Evolutionary conservation across 176 grass and related monocot species (phyloP), one percentile per base, ranked within the genome.

Genomic region (Panicum miliaceum): DNA sequence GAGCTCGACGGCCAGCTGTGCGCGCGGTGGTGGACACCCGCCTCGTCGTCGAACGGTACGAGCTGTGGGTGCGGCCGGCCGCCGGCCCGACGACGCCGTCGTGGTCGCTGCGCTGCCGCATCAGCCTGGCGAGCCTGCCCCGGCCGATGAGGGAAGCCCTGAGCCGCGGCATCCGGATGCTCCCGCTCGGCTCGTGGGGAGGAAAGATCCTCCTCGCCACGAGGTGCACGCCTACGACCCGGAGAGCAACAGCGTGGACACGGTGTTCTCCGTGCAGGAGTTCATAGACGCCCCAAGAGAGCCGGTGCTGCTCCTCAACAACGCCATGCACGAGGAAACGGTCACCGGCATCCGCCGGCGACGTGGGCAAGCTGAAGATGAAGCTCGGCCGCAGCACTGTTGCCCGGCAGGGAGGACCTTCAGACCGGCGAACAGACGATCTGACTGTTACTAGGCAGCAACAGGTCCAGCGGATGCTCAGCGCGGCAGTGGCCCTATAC

Each of bases 91-190:
- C 71, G 15, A 0, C 51, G 9, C 13, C 25, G 47, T 0, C 73
- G 73, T 57, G 73, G 73, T 57, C 51, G 50, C 11, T 56, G 73
- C 73, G 73, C 73, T 58, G 48, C 72, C 16, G 72, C 72, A n/a
- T 56, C 47, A 56, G 18, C 15, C 12, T 52, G 47, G 26, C 14
- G 47, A 74, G 26, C 25, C 72, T 75, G 15, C 27, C 26, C 19
- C 14, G 0, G 73, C 29, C 48, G 72, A 37, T 22, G 50, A 20
- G 48, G 4, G 18, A 54, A 3, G 48, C 4, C 16, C 0, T 75
- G 18, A 4, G 72, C 29, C 9, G 29, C 5, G 19, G 48, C 4
- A 1, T 7, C 50, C 50, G 51, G 0, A 2, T 40, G 8, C 34
- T 76, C 19, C 52, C 73, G 73, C 32, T 76, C 34, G 34, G 52